phyloP scores from a whole-genome alignment of 192 early-diverging fungal species.

The Lobosporangium transversale region DNA sequence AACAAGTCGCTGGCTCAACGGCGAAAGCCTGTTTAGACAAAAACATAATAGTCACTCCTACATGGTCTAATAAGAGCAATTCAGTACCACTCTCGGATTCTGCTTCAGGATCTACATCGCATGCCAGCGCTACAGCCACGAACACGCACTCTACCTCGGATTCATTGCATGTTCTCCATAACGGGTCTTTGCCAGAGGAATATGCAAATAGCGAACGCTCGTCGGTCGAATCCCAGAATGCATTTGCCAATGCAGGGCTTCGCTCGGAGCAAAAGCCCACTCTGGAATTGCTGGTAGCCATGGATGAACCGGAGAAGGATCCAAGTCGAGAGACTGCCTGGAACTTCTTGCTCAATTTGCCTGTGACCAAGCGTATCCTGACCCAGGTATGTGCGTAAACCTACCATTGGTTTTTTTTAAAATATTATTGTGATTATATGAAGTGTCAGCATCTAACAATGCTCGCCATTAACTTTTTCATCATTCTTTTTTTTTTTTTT shows the following conservation, averaged over 20 bases:
- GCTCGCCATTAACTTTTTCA: background rate
- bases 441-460: no score
- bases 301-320: slow-evolving; percentile 22
- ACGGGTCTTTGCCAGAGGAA: background rate
- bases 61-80: slow-evolving; percentile 20
- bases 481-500: slow-evolving; percentile 1
- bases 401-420: background rate
- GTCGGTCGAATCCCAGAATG: background rate
- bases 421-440: no score
- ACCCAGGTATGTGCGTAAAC: slow-evolving; percentile 16
- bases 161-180: background rate
- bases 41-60: slow-evolving; percentile 9
- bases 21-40: slow-evolving; percentile 30
- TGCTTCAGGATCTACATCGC: background rate
- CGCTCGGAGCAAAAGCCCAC: slow-evolving; percentile 3
- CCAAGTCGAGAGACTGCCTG: slow-evolving; percentile 12
- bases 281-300: slow-evolving; percentile 17
- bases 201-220: background rate
- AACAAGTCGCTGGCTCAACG: slow-evolving; percentile 32
- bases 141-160: background rate
- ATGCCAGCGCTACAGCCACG: background rate
- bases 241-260: background rate
- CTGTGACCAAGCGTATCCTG: slow-evolving; percentile 25
- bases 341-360: slow-evolving; percentile 25
- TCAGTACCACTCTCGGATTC: slow-evolving; percentile 2